Evolutionary conservation across 2,329 filamentous ascomycete species (phyloP).

Genomic region (Penicillium frequentans): DNA sequence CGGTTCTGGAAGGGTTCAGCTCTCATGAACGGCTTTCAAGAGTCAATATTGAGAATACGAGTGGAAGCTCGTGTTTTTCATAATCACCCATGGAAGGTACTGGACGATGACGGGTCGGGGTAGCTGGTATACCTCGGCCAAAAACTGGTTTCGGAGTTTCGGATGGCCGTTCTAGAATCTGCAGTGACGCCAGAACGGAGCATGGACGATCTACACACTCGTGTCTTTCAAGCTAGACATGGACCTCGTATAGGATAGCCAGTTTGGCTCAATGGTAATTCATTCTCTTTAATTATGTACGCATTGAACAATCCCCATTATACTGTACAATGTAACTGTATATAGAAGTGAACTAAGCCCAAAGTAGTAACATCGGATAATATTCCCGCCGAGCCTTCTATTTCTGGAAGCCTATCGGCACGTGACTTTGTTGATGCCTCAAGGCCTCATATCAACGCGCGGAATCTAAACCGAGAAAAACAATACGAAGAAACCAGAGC

Average conservation of each 20-base stretch:
- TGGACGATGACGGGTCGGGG: neutral
- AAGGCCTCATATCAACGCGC: constrained; percentile 5
- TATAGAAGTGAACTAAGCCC: neutral
- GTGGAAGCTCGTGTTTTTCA: neutral
- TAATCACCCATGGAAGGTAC: neutral
- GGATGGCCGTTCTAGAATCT: neutral
- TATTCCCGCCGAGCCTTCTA: neutral
- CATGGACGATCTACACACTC: neutral
- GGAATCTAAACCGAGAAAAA: neutral
- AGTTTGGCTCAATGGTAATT: too few species aligned
- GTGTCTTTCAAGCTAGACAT: neutral
- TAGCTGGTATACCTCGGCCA: neutral
- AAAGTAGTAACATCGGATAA: neutral
- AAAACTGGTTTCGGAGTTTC: neutral
- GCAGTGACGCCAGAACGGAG: neutral
- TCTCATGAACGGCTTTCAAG: neutral
- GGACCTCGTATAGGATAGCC: too few species aligned
- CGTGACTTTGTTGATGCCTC: constrained; percentile 15
- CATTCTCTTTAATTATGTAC: too few species aligned
- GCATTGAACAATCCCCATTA: too few species aligned
- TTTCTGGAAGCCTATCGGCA: constrained; percentile 11
- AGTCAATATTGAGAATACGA: neutral
- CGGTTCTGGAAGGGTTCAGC: neutral
- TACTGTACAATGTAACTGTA: too few species aligned
- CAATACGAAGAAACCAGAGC: neutral